Base-by-base conservation (phyloP, 257 asterid species). In the Scutellaria minor region DNA sequence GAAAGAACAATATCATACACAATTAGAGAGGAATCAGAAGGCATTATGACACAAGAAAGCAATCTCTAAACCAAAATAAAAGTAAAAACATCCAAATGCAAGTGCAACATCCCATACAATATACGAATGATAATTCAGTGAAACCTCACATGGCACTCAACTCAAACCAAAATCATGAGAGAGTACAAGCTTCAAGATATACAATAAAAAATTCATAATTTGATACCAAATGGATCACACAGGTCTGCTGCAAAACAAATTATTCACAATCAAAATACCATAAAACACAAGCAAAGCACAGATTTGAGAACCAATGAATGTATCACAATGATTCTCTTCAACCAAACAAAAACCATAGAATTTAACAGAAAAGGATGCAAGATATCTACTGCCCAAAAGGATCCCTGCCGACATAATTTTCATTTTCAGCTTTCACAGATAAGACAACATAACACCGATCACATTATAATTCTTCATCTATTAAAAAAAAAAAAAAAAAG, bases 1-100 rank as follows among this genome's bases (percentile, higher is more conserved):
- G 82, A 77, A 83, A 74, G 71, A 48, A 72, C 37, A 14, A 39
- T 10, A 75, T 9, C 13, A 73, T 9, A 51, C 68, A 68, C 7
- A 65, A 39, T 45, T 70, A 24, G 31, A 62, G 24, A 53, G 5
- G 15, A 61, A 66, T 22, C 40, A 50, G 39, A 56, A 6, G 1
- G 6, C 27, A 70, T 20, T 31, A 60, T 2, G 27, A 44, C 58
- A n/a, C 10, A 12, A 8, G 4, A 51, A 40, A 9, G 1, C 20
- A 27, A 62, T n/a, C 40, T 31, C 39, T 15, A 31, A 6, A 53
- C 45, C 48, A 35, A 3, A 60, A 59, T 41, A 15, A 35, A 54
- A 56, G 69, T 9, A 27, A 45, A 54, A 46, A 55, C 11, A 22
- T 39, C 51, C 22, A 12, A 66, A 27, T 58, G 66, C 61, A 51